Base-by-base conservation (phyloP, 805 yeast genomes). In the Saccharomycopsis babjevae region DNA sequence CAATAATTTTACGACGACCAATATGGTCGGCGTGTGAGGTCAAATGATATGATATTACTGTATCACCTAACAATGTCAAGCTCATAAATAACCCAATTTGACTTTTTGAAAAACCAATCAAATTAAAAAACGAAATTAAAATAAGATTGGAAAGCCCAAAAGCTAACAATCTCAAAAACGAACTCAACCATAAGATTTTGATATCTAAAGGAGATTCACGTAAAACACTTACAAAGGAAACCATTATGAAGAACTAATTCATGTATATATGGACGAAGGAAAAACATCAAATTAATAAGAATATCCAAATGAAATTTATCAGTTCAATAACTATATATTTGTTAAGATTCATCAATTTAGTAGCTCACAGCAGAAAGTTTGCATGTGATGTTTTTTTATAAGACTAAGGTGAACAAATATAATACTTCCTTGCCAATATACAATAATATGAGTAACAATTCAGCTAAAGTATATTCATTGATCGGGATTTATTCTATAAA, bases 81-180 rank as follows among this genome's bases (percentile, higher is more conserved):
- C 96, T 81, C 96, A 90, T 89, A 70, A 90, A 90, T 50, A 83
- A 63, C 5, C 97, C 97, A 58, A 89, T 85, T 39, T 74, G 69
- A 1, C 80, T 68, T 62, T 86, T 89, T 0, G 80, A 67, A 54
- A 86, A 77, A 2, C 77, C 79, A 8, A 87, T 70, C 5, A 78
- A 76, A 56, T 78, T 80, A 50, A 90, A 76, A 65, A 83, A 88
- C 11, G 88, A 76, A 0, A 92, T 85, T 54, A 90, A 72, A 7
- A 89, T 84, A 73, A 89, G 91, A 68, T 89, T 89, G 15, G 93
- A 85, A 59, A 86, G 74, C 2, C 96, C 96, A 68, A 84, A 90
- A 2, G 93, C 85, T 56, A 83, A 72, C 79, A 88, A 78, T 32
- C 97, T 76, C 18, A 88, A 74, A 65, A 87, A 84, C 11, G 86